Evolutionary conservation across 495 filamentous ascomycete genomes (phyloP), one percentile per base, ranked within the genome.

Genomic region (Penicillium fimorum): DNA sequence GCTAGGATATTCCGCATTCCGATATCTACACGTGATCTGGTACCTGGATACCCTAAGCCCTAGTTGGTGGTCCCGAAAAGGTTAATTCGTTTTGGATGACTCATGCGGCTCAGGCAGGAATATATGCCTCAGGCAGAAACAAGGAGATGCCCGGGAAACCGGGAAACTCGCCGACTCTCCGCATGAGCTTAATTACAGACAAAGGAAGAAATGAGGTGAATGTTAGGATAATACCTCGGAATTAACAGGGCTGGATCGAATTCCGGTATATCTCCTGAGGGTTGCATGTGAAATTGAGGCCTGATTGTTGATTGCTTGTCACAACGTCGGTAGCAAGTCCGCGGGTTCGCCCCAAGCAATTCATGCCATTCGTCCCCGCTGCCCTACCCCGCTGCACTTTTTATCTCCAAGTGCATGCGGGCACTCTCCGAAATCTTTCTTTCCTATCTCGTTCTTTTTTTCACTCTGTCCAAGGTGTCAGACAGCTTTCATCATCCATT

Each of bases 301-400:
- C 22, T 37, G 30, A 51, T 25, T 29, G 18, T 41, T 27, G 24
- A 42, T 15, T 32, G 29, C 43, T 40, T 41, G 3, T 20, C 51
- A 55, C 58, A 50, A 61, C 40, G 38, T 45, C 55, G 18, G 37
- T 38, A 24, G 17, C 24, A 57, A 47, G 57, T 63, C 64, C 62
- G 59, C 59, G 62, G 59, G 54, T 59, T 62, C 47, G 53, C 59
- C 56, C 67, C 61, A 63, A 63, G 59, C 63, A 63, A 61, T 70
- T 64, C 58, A 76, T 72, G 68, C 65, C 63, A 55, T 59, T 64
- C 53, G 60, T 70, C 70, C 70, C 70, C 74, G 69, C 70, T 62
- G 50, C 61, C 53, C 53, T 71, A 71, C 72, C 74, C 72, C 74
- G 72, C 74, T 65, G 64, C 62, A 52, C 53, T 53, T 61, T 62